phyloP scores from a whole-genome alignment of 2,329 filamentous ascomycete species.

The Blastomyces gilchristii region DNA sequence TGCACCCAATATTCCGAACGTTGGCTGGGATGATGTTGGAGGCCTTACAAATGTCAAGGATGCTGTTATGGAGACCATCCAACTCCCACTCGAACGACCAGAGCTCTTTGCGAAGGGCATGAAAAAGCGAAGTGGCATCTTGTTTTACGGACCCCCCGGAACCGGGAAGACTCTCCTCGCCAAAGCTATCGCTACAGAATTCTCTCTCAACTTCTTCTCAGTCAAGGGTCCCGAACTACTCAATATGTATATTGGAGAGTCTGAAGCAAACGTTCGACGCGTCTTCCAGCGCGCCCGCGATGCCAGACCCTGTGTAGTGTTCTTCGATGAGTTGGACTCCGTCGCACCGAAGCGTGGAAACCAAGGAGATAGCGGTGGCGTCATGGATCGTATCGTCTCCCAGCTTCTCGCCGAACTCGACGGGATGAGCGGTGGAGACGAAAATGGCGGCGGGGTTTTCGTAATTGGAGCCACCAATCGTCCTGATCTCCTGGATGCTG shows the following conservation, averaged over 20 bases:
- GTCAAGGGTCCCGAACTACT: conserved; percentile 97
- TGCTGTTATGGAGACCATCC: conserved; percentile 96
- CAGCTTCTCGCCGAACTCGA: conserved; percentile 96
- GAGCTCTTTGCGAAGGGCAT: conserved; percentile 99
- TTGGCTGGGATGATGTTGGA: conserved; percentile 99
- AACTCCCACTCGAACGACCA: conserved; percentile 97
- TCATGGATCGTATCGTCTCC: conserved; percentile 98
- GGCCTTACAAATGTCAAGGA: conserved; percentile 97
- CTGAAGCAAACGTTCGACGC: conserved; percentile 98
- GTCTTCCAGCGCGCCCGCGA: conserved; percentile 99
- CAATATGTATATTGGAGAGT: conserved; percentile 99
- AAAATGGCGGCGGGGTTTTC: conserved; percentile 98
- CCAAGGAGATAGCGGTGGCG: conserved; percentile 89
- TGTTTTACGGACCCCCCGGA: conserved; percentile 98
- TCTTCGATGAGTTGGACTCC: conserved; percentile 96
- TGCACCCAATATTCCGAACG: conserved; percentile 95
- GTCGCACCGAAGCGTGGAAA: conserved; percentile 99
- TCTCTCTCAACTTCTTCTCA: conserved; percentile 98
- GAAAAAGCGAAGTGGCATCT: conserved; percentile 91
- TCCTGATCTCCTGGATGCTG: conserved; percentile 96
- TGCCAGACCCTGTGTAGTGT: conserved; percentile 94
- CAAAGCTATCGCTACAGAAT: conserved; percentile 99
- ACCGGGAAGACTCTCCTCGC: conserved; percentile 99
- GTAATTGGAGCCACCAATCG: conserved; percentile 98
- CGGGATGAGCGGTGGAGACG: conserved; percentile 90